Percentiles rank a stretch among this genome's conserved stretches.
Evolutionary conservation across 805 yeast genomes (phyloP).

Genomic region (Spathaspora passalidarum): DNA sequence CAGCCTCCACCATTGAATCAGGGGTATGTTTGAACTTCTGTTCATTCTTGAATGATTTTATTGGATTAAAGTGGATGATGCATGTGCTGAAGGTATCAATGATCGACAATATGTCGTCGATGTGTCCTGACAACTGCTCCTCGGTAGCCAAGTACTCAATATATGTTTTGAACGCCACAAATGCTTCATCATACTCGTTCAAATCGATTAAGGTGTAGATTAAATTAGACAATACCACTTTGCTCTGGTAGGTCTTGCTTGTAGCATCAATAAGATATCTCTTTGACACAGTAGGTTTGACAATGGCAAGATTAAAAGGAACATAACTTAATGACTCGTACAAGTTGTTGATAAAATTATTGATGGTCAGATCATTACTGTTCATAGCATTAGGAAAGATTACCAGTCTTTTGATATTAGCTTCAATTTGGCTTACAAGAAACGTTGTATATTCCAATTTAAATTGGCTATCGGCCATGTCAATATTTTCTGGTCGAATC

Average conservation of each 20-base stretch:
- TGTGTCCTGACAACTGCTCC: constrained; percentile 26
- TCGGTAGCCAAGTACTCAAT: constrained; percentile 31
- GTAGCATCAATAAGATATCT: constrained; percentile 28
- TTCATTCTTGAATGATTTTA: constrained; percentile 19
- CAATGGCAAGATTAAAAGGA: constrained; percentile 16
- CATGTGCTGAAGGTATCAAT: constrained; percentile 33
- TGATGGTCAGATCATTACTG: constrained; percentile 13
- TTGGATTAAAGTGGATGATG: constrained; percentile 34
- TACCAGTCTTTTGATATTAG: constrained; percentile 11
- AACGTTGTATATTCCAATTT: constrained; percentile 23
- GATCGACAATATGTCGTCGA: constrained; percentile 30
- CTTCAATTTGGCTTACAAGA: constrained; percentile 20
- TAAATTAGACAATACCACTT: constrained; percentile 27
- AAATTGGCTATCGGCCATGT: constrained; percentile 16
- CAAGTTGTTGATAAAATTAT: constrained; percentile 28
- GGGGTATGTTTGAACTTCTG: constrained; percentile 24
- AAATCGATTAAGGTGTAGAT: constrained; percentile 30
- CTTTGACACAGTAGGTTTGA: constrained; percentile 24
- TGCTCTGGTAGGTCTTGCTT: constrained; percentile 36
- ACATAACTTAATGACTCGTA: constrained; percentile 26
- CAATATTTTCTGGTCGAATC: constrained; percentile 18
- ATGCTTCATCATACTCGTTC: constrained; percentile 41
- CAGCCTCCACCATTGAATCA: constrained; percentile 14
- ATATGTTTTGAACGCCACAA: constrained; percentile 40
- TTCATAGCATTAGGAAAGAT: constrained; percentile 30